phyloP scores from a whole-genome alignment of 2,329 filamentous ascomycete genomes.

The Emergomyces orientalis region DNA sequence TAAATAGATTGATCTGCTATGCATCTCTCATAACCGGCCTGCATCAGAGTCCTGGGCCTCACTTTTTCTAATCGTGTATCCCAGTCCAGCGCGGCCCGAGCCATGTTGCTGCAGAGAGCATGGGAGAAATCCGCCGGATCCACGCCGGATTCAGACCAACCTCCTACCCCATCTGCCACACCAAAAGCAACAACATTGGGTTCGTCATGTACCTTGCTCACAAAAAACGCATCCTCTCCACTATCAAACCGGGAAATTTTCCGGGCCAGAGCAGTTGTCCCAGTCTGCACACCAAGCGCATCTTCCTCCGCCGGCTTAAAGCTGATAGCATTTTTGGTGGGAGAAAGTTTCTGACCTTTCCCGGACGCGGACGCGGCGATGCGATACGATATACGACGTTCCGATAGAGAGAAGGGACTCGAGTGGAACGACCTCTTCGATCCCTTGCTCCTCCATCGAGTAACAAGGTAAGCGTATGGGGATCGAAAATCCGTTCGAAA shows the following conservation, averaged over 20 bases:
- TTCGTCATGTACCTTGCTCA: conserved; percentile 62
- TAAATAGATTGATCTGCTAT: conserved; percentile 61
- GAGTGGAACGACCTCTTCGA: conserved; percentile 24
- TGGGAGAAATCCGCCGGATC: conserved; percentile 95
- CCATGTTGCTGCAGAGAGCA: conserved; percentile 88
- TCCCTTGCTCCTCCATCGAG: not conserved
- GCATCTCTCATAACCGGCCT: conserved; percentile 74
- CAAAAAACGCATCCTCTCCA: conserved; percentile 95
- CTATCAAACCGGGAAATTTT: conserved; percentile 61
- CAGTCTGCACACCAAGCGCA: conserved; percentile 29
- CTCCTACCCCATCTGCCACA: conserved; percentile 88
- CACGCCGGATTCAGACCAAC: conserved; percentile 85
- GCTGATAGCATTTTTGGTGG: conserved; percentile 59
- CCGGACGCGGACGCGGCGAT: conserved; percentile 66
- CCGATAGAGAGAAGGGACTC: conserved; percentile 18
- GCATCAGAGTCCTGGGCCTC: conserved; percentile 62
- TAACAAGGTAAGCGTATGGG: not conserved
- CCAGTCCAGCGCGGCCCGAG: conserved; percentile 58
- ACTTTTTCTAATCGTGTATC: conserved; percentile 29
- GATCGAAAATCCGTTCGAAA: not conserved
- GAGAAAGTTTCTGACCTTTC: conserved; percentile 60
- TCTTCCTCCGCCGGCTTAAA: conserved; percentile 49
- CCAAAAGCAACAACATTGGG: conserved; percentile 60
- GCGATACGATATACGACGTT: conserved; percentile 51
- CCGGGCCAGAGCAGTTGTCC: conserved; percentile 43